Evolutionary conservation across 805 yeast genomes (phyloP).

Genomic region (Teunomyces panamensis): DNA sequence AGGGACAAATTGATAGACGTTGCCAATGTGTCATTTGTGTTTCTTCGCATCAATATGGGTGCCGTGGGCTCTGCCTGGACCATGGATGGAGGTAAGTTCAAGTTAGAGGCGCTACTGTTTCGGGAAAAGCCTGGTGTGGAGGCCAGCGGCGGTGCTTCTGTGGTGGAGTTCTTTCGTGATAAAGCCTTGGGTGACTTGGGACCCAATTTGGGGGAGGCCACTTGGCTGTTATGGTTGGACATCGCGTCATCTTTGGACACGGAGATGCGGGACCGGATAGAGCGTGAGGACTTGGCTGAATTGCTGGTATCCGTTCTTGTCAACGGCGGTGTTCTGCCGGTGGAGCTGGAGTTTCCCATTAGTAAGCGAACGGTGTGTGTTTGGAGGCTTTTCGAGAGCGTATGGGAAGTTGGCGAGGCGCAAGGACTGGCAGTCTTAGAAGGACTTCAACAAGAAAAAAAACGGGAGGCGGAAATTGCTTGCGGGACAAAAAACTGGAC

Average conservation of each 20-base stretch:
- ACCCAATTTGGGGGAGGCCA: conserved; percentile 16
- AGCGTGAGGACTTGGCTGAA: conserved; percentile 47
- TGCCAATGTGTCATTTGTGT: conserved; percentile 35
- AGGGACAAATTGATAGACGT: conserved; percentile 8
- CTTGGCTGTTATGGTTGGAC: conserved; percentile 11
- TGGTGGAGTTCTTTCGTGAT: conserved; percentile 29
- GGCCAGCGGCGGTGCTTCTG: conserved; percentile 10
- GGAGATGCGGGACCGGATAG: conserved; percentile 40
- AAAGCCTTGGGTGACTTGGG: conserved; percentile 29
- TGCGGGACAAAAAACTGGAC: not conserved
- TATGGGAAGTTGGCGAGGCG: no score
- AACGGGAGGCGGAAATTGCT: not conserved
- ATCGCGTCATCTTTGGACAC: conserved; percentile 17
- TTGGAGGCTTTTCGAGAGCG: no score
- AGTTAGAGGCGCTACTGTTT: conserved; percentile 7
- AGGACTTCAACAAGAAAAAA: no score
- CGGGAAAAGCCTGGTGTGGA: conserved; percentile 3
- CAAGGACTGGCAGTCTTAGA: no score
- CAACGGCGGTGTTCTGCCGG: conserved; percentile 48
- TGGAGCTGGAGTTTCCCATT: conserved; percentile 51
- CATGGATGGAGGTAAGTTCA: conserved; percentile 64
- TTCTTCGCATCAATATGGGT: conserved; percentile 62
- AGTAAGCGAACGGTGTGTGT: conserved; percentile 1
- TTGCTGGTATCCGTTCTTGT: conserved; percentile 54
- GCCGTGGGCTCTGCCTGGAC: conserved; percentile 66